phyloP scores from a whole-genome alignment of 306 rosid species.

The Rubus idaeus region DNA sequence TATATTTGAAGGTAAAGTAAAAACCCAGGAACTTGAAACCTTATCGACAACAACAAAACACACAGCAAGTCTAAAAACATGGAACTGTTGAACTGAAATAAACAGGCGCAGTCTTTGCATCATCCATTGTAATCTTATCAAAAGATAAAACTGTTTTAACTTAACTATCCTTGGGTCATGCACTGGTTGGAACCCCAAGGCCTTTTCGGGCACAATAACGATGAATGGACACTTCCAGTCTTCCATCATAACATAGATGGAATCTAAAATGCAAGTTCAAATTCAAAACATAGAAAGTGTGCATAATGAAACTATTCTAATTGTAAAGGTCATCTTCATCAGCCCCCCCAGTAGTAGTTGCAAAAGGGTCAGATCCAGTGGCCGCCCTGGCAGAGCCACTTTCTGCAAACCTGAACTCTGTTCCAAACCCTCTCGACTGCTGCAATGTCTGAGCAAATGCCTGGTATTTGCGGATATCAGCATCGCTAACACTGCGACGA shows the following conservation, averaged over 20 bases:
- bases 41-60: neutral
- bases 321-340: conserved; percentile 96
- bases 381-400: conserved; percentile 31
- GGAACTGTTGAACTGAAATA: neutral
- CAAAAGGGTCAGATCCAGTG: conserved; percentile 66
- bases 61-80: neutral
- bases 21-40: neutral
- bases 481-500: conserved; percentile 93
- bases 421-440: conserved; percentile 97
- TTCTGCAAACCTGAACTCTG: conserved; percentile 84
- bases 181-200: neutral
- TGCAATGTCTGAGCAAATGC: conserved; percentile 96
- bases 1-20: neutral
- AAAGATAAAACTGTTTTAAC: conserved; percentile 5
- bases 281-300: conserved; percentile 17
- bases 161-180: conserved; percentile 12
- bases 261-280: conserved; percentile 15
- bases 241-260: conserved; percentile 19
- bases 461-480: conserved; percentile 97
- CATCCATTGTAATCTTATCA: conserved; percentile 7
- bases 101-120: conserved; percentile 4
- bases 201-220: neutral
- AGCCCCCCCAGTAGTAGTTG: conserved; percentile 66
- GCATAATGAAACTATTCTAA: conserved; percentile 34
- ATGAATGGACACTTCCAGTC: neutral